These are phyloP conservation scores for Colletotrichum tanaceti DNA, from an alignment of 2,329 filamentous ascomycete species.

Conservation along the genomic window DNA sequence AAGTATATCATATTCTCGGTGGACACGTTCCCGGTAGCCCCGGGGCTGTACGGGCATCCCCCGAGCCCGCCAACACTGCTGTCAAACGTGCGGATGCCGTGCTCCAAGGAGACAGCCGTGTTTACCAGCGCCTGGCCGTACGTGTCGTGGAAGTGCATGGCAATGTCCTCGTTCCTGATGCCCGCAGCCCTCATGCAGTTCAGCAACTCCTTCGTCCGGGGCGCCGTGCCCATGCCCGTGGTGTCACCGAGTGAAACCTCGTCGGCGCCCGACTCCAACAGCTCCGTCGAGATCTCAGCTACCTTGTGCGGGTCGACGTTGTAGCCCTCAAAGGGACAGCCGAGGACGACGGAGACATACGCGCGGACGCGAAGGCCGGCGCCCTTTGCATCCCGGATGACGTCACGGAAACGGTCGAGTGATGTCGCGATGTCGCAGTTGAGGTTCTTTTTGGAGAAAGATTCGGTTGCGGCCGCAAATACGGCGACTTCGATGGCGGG, in stretches of 20 bases:
- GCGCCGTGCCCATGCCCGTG: constrained; percentile 89
- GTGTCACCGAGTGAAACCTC: constrained; percentile 93
- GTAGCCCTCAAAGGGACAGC: constrained; percentile 80
- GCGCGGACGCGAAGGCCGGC: constrained; percentile 77
- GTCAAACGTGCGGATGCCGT: constrained; percentile 83
- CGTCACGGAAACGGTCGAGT: constrained; percentile 74
- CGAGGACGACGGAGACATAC: constrained; percentile 83
- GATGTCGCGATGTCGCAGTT: constrained; percentile 84
- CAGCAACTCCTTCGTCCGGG: constrained; percentile 73
- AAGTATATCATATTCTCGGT: constrained; percentile 88
- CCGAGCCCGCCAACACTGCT: constrained; percentile 83
- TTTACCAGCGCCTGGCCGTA: constrained; percentile 90
- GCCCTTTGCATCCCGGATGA: constrained; percentile 76
- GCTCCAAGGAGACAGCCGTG: constrained; percentile 79
- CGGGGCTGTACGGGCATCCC: constrained; percentile 86
- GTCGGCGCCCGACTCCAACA: constrained; percentile 89
- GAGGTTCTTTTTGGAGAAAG: constrained; percentile 83
- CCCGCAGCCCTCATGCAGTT: constrained; percentile 74
- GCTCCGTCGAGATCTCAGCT: constrained; percentile 72
- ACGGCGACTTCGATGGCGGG: constrained; percentile 78
- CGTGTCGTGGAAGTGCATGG: constrained; percentile 90
- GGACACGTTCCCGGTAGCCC: constrained; percentile 86
- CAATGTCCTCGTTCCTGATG: constrained; percentile 76
- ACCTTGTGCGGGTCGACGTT: constrained; percentile 73
- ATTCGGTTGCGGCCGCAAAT: constrained; percentile 84